phyloP scores from a whole-genome alignment of 2,329 filamentous ascomycete species.

The Pseudogymnoascus sp. region DNA sequence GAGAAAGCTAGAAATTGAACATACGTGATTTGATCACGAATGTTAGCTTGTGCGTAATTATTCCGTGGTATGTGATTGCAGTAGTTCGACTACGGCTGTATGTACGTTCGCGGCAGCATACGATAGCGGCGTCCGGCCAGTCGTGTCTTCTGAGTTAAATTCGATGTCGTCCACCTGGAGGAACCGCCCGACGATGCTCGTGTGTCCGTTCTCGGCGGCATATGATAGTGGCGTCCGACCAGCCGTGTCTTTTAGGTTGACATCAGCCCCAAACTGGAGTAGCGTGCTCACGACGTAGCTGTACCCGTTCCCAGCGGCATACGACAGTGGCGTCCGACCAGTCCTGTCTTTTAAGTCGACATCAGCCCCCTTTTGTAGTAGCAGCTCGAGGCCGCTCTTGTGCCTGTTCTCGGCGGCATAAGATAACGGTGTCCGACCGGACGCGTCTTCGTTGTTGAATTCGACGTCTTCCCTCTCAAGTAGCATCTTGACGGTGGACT shows the following conservation, averaged over 20 bases:
- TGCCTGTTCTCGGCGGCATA: neutral
- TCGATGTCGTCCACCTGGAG: too few species aligned
- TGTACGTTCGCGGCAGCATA: neutral
- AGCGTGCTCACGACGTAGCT: too few species aligned
- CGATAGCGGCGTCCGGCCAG: neutral
- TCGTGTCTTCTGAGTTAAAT: neutral
- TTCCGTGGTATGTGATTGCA: neutral
- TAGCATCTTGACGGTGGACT: too few species aligned
- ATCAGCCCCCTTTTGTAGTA: neutral
- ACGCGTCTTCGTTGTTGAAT: neutral
- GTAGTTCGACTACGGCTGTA: neutral
- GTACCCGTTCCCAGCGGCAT: neutral
- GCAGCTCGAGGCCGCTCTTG: neutral
- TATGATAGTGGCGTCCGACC: constrained; percentile 28
- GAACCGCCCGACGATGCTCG: too few species aligned
- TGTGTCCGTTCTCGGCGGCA: neutral
- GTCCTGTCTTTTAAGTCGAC: neutral
- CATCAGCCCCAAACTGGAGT: neutral
- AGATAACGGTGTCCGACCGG: neutral
- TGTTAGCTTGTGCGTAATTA: neutral
- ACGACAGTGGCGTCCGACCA: neutral
- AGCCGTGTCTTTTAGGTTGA: neutral
- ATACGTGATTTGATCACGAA: neutral
- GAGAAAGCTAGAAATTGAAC: neutral
- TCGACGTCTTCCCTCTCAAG: too few species aligned